Evolutionary conservation across 495 filamentous ascomycete genomes (phyloP), one percentile per base, ranked within the genome.

Genomic region (Geoglossum glabrum): DNA sequence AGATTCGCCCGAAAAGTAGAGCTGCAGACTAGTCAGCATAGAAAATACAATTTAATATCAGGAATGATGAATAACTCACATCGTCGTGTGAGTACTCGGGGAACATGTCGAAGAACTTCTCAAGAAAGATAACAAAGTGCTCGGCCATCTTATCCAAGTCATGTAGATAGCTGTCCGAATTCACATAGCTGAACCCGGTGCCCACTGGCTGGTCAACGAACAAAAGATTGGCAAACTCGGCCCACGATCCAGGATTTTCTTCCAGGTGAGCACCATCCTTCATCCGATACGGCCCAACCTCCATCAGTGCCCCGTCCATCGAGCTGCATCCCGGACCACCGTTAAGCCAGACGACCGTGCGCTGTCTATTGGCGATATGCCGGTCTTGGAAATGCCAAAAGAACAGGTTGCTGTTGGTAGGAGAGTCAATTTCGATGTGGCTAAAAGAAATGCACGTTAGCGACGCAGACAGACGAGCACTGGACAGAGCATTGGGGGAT

Each of bases 201-300:
- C 93, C 92, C 31, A 97, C 87, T 0, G 92, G 92, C 65, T 96
- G 89, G 64, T 98, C 92, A 56, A 98, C 87, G 65, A 98, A 98
- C 55, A 98, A 76, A 55, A 98, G 62, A 63, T 97, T 96, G 57
- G 92, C 87, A 64, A 97, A 97, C 70, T 97, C 93, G 68, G 95
- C 83, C 92, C 92, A 98, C 1, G 87, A 85, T 3, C 93, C 92
- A 27, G 86, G 77, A 64, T 96, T 98, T 63, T 89, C 86, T 58
- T 75, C 72, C 43, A 98, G 70, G 0, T 76, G 83, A 11, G 79
- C 72, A 54, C 89, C 75, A 59, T 93, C 80, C 63, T 86, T 84
- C 40, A 98, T 67, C 57, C 92, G 76, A 66, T 95, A 98, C 0
- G 92, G 92, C 0, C 92, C 92, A 61, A 98, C 81, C 66, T 98